These are phyloP conservation scores for Entamoeba dispar DNA, from an alignment of 208 protist species.

Conservation along the genomic window DNA sequence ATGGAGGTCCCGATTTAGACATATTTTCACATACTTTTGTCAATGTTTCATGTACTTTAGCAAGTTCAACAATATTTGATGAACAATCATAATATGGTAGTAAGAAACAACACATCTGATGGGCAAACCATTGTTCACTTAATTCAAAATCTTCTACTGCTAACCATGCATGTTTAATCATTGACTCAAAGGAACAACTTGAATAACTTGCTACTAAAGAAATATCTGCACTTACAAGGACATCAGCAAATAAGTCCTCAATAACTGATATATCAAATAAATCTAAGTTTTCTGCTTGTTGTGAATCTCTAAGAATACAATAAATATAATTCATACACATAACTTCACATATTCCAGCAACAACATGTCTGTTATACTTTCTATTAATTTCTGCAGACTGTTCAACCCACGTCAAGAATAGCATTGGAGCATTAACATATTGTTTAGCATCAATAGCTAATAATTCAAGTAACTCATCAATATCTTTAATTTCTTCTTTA, in stretches of 20 bases:
- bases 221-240: not conserved
- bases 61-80: not conserved
- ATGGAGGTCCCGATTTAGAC: not conserved
- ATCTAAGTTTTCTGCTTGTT: not conserved
- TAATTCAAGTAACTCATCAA: not conserved
- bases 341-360: not conserved
- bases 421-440: not conserved
- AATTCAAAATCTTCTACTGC: not conserved
- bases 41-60: not conserved
- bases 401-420: not conserved
- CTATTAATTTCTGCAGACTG: not conserved
- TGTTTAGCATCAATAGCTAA: not conserved
- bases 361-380: not conserved
- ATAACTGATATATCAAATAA: not conserved
- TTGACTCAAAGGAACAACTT: not conserved
- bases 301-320: not conserved
- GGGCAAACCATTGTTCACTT: not conserved
- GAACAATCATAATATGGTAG: not conserved
- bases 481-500: not conserved
- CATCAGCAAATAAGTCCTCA: not conserved
- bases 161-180: not conserved
- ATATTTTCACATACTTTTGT: not conserved
- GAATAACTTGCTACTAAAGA: not conserved
- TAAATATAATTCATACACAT: not conserved
- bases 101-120: not conserved